Percentiles rank a stretch among this genome's conserved stretches.
Evolutionary conservation across 768 basidiomycete genomes (phyloP).

Genomic region (Rhizopogon vinicolor): DNA sequence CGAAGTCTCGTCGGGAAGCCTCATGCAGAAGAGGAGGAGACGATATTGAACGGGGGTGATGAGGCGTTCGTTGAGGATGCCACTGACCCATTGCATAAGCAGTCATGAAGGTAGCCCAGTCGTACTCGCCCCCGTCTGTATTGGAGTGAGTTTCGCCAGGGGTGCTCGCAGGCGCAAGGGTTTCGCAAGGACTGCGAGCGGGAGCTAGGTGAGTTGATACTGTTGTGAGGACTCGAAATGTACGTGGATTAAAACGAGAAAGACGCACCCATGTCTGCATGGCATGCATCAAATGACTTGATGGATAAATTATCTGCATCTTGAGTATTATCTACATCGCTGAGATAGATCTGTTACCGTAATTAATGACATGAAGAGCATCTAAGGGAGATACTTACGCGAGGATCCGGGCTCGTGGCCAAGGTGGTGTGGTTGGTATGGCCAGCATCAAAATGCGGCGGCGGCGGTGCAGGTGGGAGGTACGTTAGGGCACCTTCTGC

Average conservation of each 20-base stretch:
- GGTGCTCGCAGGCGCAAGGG: neutral
- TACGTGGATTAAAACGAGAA: neutral
- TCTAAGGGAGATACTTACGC: neutral
- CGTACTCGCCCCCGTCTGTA: conserved; percentile 31
- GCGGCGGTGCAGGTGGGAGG: conserved; percentile 31
- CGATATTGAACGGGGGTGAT: conserved; percentile 40
- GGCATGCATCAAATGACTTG: neutral
- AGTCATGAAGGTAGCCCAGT: conserved; percentile 76
- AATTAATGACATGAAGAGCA: neutral
- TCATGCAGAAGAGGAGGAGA: conserved; percentile 11
- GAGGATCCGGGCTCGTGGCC: neutral
- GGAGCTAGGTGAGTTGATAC: neutral
- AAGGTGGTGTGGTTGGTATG: neutral
- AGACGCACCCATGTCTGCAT: neutral
- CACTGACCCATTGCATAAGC: conserved; percentile 75
- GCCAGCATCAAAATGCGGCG: conserved; percentile 8
- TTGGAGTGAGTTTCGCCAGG: conserved; percentile 6
- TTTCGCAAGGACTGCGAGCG: neutral
- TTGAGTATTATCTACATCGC: neutral
- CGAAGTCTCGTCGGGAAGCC: neutral
- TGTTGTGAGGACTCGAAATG: neutral
- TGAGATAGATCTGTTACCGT: neutral
- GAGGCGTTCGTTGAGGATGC: conserved; percentile 72
- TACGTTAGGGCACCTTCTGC: conserved; percentile 35
- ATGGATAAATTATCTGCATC: neutral